Percentiles rank a stretch among this genome's conserved stretches.
Evolutionary conservation across 805 yeast species (phyloP).

Genomic region (Hanseniaspora clermontiae): DNA sequence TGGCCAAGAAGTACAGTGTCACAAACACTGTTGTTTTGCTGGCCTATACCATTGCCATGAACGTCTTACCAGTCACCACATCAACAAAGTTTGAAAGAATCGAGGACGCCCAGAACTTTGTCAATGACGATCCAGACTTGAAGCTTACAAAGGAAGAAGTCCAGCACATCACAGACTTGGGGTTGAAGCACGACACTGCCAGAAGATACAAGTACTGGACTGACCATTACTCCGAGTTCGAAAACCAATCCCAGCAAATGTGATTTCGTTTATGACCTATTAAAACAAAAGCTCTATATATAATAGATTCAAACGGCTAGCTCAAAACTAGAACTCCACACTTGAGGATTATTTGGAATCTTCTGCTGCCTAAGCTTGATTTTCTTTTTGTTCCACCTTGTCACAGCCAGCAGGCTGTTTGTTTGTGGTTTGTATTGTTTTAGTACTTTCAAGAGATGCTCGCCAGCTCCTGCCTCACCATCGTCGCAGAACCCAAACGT

Average conservation of each 20-base stretch:
- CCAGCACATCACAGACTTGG: slow-evolving; percentile 31
- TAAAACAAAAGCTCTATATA: too few species aligned
- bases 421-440: slow-evolving; percentile 21
- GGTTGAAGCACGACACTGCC: slow-evolving; percentile 26
- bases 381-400: slow-evolving; percentile 8
- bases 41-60: slow-evolving; percentile 56
- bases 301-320: too few species aligned
- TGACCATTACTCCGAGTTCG: slow-evolving; percentile 20
- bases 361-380: slow-evolving; percentile 13
- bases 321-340: neutral
- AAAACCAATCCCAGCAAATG: slow-evolving; percentile 19
- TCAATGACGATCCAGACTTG: slow-evolving; percentile 31
- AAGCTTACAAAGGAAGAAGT: slow-evolving; percentile 42
- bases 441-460: slow-evolving; percentile 41
- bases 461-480: slow-evolving; percentile 69
- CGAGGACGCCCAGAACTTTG: slow-evolving; percentile 42
- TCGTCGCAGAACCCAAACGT: slow-evolving; percentile 46
- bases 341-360: slow-evolving; percentile 7
- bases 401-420: slow-evolving; percentile 1
- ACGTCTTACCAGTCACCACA: slow-evolving; percentile 64
- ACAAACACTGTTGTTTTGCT: slow-evolving; percentile 54
- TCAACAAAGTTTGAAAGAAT: slow-evolving; percentile 48
- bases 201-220: slow-evolving; percentile 27
- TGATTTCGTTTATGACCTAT: neutral
- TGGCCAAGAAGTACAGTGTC: slow-evolving; percentile 45